A percentile compares a stretch with the other conserved stretches of the same genome.
Evolutionary conservation across 768 basidiomycete genomes (phyloP).

Genomic region (Guyanaporus albipodus): DNA sequence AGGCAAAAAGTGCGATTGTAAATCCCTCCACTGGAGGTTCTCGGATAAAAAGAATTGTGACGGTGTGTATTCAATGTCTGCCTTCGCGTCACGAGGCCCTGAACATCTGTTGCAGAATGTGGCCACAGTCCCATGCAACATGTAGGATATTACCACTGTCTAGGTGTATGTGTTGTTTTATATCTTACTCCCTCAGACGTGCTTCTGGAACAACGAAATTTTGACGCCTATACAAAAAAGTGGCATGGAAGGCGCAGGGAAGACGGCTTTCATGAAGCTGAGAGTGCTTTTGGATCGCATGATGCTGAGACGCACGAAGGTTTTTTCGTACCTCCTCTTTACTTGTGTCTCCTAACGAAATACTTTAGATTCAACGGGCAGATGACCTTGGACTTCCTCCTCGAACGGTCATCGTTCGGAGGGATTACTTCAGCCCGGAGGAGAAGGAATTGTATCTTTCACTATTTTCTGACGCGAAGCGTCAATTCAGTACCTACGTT

Average conservation of each 20-base stretch:
- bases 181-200: slow-evolving; percentile 51
- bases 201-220: slow-evolving; percentile 97
- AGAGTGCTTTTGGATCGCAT: slow-evolving; percentile 85
- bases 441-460: slow-evolving; percentile 94
- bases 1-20: slow-evolving; percentile 93
- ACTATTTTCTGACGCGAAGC: slow-evolving; percentile 87
- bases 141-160: slow-evolving; percentile 34
- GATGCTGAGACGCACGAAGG: slow-evolving; percentile 94
- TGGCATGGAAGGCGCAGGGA: slow-evolving; percentile 78
- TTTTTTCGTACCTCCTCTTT: slow-evolving; percentile 18
- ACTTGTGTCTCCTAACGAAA: background rate
- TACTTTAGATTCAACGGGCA: slow-evolving; percentile 76
- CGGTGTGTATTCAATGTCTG: slow-evolving; percentile 41
- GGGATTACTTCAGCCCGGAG: slow-evolving; percentile 93
- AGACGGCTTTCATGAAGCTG: slow-evolving; percentile 86
- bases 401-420: slow-evolving; percentile 79
- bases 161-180: slow-evolving; percentile 1
- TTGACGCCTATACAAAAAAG: slow-evolving; percentile 92
- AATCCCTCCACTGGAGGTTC: slow-evolving; percentile 94
- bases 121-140: slow-evolving; percentile 85
- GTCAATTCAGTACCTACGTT: slow-evolving; percentile 89
- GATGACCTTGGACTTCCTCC: slow-evolving; percentile 97
- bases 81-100: background rate
- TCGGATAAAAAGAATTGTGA: slow-evolving; percentile 79
- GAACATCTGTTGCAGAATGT: slow-evolving; percentile 52